Evolutionary conservation across 768 basidiomycete species (phyloP), one percentile per base, ranked within the genome.

Genomic region (Pleurotus salmoneostramineus): DNA sequence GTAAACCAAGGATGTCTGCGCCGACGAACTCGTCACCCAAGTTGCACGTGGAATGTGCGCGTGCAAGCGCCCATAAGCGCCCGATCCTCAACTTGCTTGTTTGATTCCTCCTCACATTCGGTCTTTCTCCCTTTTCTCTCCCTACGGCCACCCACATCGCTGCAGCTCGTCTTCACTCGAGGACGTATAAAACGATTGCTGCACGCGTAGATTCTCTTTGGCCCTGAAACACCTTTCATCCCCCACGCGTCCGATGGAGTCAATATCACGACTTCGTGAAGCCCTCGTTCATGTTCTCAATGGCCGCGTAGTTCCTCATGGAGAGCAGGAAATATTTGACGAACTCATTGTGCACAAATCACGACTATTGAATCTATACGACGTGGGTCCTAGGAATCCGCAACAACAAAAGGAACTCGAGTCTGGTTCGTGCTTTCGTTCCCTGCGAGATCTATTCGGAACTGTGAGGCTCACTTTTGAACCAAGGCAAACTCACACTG

Each of bases 311-410:
- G 63, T 71, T n/a, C 69, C 70, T 21, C 72, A 82, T 71, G 77
- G 76, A 44, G 89, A 89, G 66, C 89, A 89, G 62, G 86, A 86
- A 62, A 79, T 91, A 59, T 91, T 91, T 60, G 85, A 91, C 69
- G 79, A 86, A 68, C 73, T 92, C 62, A 82, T 89, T 76, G 68
- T 82, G 45, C 81, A 88, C 74, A 87, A 82, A 71, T 70, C 81
- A 14, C 79, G 79, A 64, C 78, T 95, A 8, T 71, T 85, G 58
- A 76, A 77, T 60, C 70, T 93, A 27, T 83, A 87, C 65, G 81
- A 90, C 65, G 79, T 88, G 34, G 88, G 87, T 1, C 78, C 77
- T 50, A 77, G 83, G 56, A 86, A 76, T 66, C 68, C 73, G 2
- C 77, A 84, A 58, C 89, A 93, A 68, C 84, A 85, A 67, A 83